Evolutionary conservation across 2,329 filamentous ascomycete genomes (phyloP), one percentile per base, ranked within the genome.

Genomic region (Aureobasidium vineae): DNA sequence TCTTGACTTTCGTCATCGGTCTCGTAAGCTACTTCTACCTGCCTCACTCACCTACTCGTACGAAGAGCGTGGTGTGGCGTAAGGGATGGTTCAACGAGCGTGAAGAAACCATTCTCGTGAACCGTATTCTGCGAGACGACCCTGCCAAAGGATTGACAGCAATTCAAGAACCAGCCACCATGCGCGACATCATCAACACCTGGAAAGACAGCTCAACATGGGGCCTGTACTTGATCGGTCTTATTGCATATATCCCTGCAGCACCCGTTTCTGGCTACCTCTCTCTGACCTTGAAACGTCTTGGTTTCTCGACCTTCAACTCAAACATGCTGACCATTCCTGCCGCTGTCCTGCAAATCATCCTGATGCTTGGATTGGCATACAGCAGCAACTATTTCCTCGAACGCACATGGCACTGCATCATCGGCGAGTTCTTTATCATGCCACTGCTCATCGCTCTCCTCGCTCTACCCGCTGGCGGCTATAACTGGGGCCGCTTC

Each of bases 321-420:
- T 66, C 65, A 16, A 70, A 70, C 56, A 69, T 70, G 67, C 66
- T 70, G 2, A 50, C 68, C 11, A 65, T 69, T n/a, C 69, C 69
- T 3, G 60, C 65, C 2, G 69, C 69, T 19, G 67, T 70, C 8
- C 23, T 70, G 16, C 69, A 70, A 54, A 86, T 87, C 68, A 65
- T 85, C 56, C 84, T 85, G 52, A 82, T 87, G 75, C 72, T 87
- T 19, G 73, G 78, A 1, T 79, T 84, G 67, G 83, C 85, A 0
- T 84, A 79, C 75, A 77, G 83, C 53, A 84, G 82, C 6, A 83
- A 86, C 66, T 79, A 81, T 66, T 83, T 85, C 69, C 82, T 85
- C 68, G 80, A 85, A 71, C 79, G 84, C 1, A 76, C 84, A 0
- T 78, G 86, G 65, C 80, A 85, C 57, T 84, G 82, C 52, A 75